Conservation (phyloP, 2,329 filamentous ascomycete genomes). For the Diaporthe capsici region DNA sequence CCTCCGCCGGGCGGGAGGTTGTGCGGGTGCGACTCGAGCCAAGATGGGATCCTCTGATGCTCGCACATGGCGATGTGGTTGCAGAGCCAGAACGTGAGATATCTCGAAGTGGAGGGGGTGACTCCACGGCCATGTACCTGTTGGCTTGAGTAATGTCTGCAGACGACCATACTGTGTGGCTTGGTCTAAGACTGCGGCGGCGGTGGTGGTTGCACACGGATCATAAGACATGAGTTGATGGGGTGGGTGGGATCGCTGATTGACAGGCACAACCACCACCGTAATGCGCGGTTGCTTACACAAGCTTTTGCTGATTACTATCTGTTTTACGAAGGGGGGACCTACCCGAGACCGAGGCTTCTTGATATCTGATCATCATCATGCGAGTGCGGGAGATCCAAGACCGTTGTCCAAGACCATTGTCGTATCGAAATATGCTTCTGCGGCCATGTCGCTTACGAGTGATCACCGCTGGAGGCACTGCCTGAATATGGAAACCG, state of each 20-base stretch:
- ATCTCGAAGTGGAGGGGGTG: background rate
- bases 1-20: slow-evolving; percentile 28
- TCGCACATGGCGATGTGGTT: background rate
- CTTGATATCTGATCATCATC: slow-evolving; percentile 29
- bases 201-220: background rate
- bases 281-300: slow-evolving; percentile 10
- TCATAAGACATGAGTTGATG: slow-evolving; percentile 25
- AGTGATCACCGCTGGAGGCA: background rate
- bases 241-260: slow-evolving; percentile 15
- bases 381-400: slow-evolving; percentile 10
- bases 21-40: slow-evolving; percentile 23
- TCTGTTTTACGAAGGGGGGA: background rate
- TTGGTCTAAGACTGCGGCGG: slow-evolving; percentile 21
- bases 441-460: slow-evolving; percentile 12
- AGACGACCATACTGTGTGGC: slow-evolving; percentile 16
- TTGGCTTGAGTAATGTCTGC: background rate
- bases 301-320: slow-evolving; percentile 18
- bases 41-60: slow-evolving; percentile 22
- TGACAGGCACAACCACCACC: slow-evolving; percentile 27
- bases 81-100: background rate
- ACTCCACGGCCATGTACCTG: slow-evolving; percentile 23
- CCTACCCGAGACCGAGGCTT: slow-evolving; percentile 31
- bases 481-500: background rate
- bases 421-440: slow-evolving; percentile 36
- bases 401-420: slow-evolving; percentile 18